Conservation (phyloP, 805 yeast species). For the Dipodascopsis uninucleata region DNA sequence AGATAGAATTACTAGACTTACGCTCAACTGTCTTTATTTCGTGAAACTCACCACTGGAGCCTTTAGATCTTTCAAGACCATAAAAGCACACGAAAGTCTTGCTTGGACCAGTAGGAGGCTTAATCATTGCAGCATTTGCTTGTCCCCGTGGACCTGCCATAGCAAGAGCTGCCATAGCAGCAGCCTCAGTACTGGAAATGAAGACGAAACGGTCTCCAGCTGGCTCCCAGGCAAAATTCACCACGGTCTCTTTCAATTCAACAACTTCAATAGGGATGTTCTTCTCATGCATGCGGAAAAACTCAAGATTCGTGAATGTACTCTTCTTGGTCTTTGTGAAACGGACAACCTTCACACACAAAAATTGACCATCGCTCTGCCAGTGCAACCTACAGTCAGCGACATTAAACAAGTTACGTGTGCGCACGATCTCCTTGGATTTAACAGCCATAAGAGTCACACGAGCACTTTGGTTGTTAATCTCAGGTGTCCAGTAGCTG, state of each 20-base stretch:
- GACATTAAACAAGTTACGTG: conserved; percentile 92
- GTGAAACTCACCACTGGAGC: conserved; percentile 55
- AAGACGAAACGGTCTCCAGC: conserved; percentile 79
- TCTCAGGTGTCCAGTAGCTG: conserved; percentile 97
- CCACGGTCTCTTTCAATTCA: conserved; percentile 84
- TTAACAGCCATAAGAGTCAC: conserved; percentile 88
- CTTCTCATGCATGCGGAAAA: conserved; percentile 80
- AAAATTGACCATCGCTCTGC: conserved; percentile 80
- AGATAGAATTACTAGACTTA: conserved; percentile 66
- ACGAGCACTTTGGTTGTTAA: conserved; percentile 87
- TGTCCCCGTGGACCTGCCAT: conserved; percentile 8
- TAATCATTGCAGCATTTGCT: conserved; percentile 2
- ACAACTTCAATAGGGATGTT: conserved; percentile 92
- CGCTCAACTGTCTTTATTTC: conserved; percentile 55
- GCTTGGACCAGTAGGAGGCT: conserved; percentile 37
- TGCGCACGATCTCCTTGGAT: conserved; percentile 75
- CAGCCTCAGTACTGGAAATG: conserved; percentile 57
- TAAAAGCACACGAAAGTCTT: conserved; percentile 72
- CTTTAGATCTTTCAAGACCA: conserved; percentile 65
- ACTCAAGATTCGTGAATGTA: conserved; percentile 83
- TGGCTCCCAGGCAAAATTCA: conserved; percentile 96
- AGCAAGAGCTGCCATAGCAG: conserved; percentile 29
- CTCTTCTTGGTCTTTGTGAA: conserved; percentile 95
- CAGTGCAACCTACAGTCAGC: conserved; percentile 86
- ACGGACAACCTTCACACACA: conserved; percentile 94